Base-by-base conservation (phyloP, 768 basidiomycete genomes). In the Macrolepiota fuliginosa region DNA sequence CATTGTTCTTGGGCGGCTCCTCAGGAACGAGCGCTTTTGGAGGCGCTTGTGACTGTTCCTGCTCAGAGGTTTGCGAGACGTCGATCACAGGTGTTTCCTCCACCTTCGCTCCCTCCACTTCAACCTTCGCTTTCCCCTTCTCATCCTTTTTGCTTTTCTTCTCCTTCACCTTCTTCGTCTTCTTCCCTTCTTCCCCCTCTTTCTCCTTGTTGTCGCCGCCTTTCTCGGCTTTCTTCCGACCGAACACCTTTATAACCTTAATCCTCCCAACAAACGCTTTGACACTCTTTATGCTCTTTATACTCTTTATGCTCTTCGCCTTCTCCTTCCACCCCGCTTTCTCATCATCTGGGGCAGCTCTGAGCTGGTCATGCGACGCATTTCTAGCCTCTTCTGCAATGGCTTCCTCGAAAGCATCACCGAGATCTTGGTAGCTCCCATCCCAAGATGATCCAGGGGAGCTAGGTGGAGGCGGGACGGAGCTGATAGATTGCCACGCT, bases 401-500 rank as follows among this genome's bases (percentile, higher is more conserved):
- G 15, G 35, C 42, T 47, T 25, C 60, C 0, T 47, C 42, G 7
- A 47, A 13, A 25, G 24, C 36, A 3, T 29, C 46, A 15, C 59
- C 59, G 1, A 61, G 42, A 12, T 61, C 60, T n/a, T 61, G 42
- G 19, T 37, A 61, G 25, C 53, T 54, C 32, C 53, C 60, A 17
- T 61, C 60, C 60, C 60, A 61, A 6, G 60, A 54, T 1, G 60
- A 61, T 22, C 57, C 53, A 27, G 56, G 55, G 9, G 66, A 61
- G 35, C 66, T 67, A 5, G 66, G 65, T 27, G 54, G 56, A 47
- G 7, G 55, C 36, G 55, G 65, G 61, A 25, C 64, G 45, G 61
- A 60, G 9, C 70, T 66, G 15, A 70, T 65, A 4, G 69, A 54
- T 53, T 68, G 66, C 74, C 74, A 75, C 10, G 72, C 74, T 15